Conservation (phyloP, 805 yeast genomes). For the Monosporozyma aerobia region DNA sequence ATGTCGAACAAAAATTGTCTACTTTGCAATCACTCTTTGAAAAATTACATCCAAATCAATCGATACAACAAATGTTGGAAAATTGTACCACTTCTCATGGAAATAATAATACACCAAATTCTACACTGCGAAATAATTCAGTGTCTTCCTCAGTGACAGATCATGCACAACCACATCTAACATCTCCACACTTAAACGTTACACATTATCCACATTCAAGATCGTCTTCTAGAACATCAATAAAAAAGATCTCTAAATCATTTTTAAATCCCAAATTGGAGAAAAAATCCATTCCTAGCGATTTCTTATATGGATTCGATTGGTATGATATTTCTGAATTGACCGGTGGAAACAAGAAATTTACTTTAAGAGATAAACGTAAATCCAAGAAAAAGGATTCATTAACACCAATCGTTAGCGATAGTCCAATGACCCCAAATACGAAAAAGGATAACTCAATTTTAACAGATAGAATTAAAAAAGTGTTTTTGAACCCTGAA, state of each 20-base stretch:
- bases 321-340: conserved; percentile 38
- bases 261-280: neutral
- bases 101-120: neutral
- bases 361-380: neutral
- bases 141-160: neutral
- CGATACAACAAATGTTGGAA: conserved; percentile 30
- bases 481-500: conserved; percentile 31
- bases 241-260: neutral
- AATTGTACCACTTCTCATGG: neutral
- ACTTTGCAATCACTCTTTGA: conserved; percentile 38
- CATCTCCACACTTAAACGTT: neutral
- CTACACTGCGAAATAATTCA: neutral
- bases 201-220: neutral
- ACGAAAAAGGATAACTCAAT: conserved; percentile 6
- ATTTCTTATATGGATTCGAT: conserved; percentile 39
- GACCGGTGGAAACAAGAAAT: neutral
- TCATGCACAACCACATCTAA: neutral
- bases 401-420: neutral
- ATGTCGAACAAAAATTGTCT: conserved; percentile 52
- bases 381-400: neutral
- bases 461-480: neutral
- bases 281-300: conserved; percentile 1
- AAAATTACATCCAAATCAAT: conserved; percentile 38
- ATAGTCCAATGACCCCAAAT: neutral
- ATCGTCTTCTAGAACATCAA: neutral